Evolutionary conservation across 768 basidiomycete genomes (phyloP).

Genomic region (Tricholomella constricta): DNA sequence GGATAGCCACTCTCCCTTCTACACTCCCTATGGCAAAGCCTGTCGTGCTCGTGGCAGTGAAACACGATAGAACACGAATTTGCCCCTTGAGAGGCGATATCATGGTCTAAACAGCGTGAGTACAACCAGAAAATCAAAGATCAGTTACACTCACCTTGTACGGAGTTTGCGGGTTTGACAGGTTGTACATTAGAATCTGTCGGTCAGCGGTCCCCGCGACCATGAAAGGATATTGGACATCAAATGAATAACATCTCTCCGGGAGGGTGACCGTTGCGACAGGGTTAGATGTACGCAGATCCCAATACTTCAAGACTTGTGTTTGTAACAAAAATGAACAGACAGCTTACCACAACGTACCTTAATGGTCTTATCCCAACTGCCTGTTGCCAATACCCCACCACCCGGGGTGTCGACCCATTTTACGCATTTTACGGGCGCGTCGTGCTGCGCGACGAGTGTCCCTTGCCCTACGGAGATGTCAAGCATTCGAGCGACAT

Average conservation of each 20-base stretch:
- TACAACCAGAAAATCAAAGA: neutral
- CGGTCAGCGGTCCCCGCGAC: slow-evolving; percentile 94
- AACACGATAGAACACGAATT: slow-evolving; percentile 83
- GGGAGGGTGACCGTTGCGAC: slow-evolving; percentile 79
- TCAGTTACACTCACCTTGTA: slow-evolving; percentile 50
- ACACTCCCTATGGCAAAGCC: slow-evolving; percentile 87
- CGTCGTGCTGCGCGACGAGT: slow-evolving; percentile 91
- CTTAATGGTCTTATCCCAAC: slow-evolving; percentile 98
- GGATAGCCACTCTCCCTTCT: slow-evolving; percentile 92
- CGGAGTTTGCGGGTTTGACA: slow-evolving; percentile 75
- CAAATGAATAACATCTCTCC: slow-evolving; percentile 88
- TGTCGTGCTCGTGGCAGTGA: slow-evolving; percentile 62
- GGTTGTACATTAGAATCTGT: slow-evolving; percentile 87
- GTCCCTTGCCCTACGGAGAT: slow-evolving; percentile 78
- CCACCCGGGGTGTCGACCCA: slow-evolving; percentile 78
- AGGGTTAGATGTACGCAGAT: slow-evolving; percentile 74
- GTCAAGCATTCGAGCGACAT: slow-evolving; percentile 91
- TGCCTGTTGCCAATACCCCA: slow-evolving; percentile 86
- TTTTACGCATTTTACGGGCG: slow-evolving; percentile 78
- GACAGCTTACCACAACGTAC: slow-evolving; percentile 40
- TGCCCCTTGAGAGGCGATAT: slow-evolving; percentile 92
- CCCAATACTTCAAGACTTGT: slow-evolving; percentile 76
- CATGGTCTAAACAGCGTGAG: slow-evolving; percentile 54
- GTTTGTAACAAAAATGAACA: neutral
- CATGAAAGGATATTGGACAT: slow-evolving; percentile 78